Evolutionary conservation across 139 green algal genomes (phyloP), one percentile per base, ranked within the genome.

Genomic region (Chlorella vulgaris): DNA sequence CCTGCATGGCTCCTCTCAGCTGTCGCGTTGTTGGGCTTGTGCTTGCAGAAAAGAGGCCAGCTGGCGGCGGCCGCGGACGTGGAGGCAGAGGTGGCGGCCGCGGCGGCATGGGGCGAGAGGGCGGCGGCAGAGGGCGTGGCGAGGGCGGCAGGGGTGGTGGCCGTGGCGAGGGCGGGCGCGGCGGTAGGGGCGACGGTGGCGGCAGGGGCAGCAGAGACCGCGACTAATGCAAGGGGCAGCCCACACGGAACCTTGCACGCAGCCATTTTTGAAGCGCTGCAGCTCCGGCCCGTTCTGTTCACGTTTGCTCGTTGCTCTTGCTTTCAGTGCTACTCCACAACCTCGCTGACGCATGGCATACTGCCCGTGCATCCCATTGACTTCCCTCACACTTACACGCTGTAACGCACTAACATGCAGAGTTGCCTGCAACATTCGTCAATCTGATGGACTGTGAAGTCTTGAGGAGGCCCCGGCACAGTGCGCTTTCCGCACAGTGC

Each of bases 21-120:
- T n/a, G n/a, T n/a, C n/a, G n/a, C n/a, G n/a, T n/a, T 15, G 15
- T 58, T 15, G 10, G 47, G 47, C 47, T 58, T 58, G 47, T 62
- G 7, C 10, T 10, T 86, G 79, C 76, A 83, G 85, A 89, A 35
- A 85, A 83, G 78, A 31, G 74, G 29, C 78, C 71, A n/a, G 69
- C 55, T 4, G 84, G 81, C 26, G 77, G 87, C 28, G 76, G 81
- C 60, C 42, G 85, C 7, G 83, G 85, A 18, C 58, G 88, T 19
- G 76, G 83, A 29, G 43, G 68, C 42, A 76, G 81, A 22, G 51
- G 82, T 7, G 76, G 70, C 21, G 76, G 81, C 43, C 29, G 81
- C 2, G 74, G 78, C 10, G 84, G 75, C 51, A 40, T 86, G 33
- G 81, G 81, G 7, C 18, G 81, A 2, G 82, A 78, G n/a, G n/a